These are phyloP conservation scores for Rutstroemia sp. DNA, from an alignment of 2,329 filamentous ascomycete species.

Conservation along the genomic window DNA sequence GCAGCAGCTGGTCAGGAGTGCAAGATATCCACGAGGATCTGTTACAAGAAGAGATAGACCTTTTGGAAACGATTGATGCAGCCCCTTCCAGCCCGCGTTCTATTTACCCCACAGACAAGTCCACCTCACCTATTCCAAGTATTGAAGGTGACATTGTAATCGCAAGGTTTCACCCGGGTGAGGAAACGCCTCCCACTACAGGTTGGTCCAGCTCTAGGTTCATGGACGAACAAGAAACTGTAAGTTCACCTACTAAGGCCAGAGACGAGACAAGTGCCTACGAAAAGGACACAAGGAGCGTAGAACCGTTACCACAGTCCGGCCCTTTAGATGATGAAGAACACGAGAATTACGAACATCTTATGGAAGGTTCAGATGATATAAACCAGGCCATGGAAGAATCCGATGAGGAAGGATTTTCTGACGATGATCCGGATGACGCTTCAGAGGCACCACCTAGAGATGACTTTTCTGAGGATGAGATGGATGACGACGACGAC, in stretches of 20 bases:
- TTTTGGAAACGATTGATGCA: constrained; percentile 5
- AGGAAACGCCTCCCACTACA: constrained; percentile 19
- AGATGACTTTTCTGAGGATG: constrained; percentile 4
- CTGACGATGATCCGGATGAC: not conserved
- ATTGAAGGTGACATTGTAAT: constrained; percentile 20
- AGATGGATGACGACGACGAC: constrained; percentile 32
- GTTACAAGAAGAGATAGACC: constrained; percentile 8
- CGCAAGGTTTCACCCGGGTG: constrained; percentile 22
- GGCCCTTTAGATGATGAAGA: not conserved
- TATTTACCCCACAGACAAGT: constrained; percentile 19
- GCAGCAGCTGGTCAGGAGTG: not conserved
- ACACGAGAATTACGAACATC: constrained; percentile 3
- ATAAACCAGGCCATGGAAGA: not conserved
- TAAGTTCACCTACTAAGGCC: not conserved
- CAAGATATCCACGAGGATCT: constrained; percentile 4
- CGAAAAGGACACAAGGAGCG: not conserved
- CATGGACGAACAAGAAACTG: constrained; percentile 11
- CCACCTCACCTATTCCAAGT: constrained; percentile 12
- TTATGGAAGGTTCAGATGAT: not conserved
- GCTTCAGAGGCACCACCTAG: constrained; percentile 6
- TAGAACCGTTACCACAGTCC: not conserved
- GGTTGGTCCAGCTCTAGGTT: constrained; percentile 25
- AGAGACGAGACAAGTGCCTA: not conserved
- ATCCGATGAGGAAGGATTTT: not conserved
- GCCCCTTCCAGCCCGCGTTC: constrained; percentile 8